phyloP scores from a whole-genome alignment of 805 yeast species.

The Lipomyces spencermartinsiae region DNA sequence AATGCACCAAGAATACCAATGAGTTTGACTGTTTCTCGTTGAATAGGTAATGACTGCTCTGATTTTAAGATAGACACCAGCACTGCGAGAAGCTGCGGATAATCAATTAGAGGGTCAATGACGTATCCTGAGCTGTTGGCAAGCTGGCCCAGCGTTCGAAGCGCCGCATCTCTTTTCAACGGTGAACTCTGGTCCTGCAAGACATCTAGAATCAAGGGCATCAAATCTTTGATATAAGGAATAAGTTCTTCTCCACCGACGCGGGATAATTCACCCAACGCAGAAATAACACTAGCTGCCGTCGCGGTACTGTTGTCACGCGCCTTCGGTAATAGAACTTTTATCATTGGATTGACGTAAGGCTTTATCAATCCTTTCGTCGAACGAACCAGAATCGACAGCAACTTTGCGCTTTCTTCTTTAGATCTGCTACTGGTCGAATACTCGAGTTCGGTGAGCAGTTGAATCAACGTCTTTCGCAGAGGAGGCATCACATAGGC shows the following conservation, averaged over 20 bases:
- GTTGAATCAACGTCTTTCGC: constrained; percentile 82
- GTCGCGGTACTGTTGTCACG: constrained; percentile 77
- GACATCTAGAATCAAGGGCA: constrained; percentile 87
- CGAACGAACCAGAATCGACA: constrained; percentile 74
- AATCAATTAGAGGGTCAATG: constrained; percentile 87
- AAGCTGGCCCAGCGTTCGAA: constrained; percentile 84
- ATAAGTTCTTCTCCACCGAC: constrained; percentile 87
- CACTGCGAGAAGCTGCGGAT: constrained; percentile 85
- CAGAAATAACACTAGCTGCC: constrained; percentile 81
- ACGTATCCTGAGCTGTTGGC: constrained; percentile 94
- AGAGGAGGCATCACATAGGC: constrained; percentile 94
- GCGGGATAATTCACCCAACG: constrained; percentile 85
- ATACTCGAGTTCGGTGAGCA: constrained; percentile 82
- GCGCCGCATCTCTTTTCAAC: constrained; percentile 85
- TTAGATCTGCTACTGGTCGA: constrained; percentile 75
- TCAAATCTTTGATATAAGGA: constrained; percentile 71
- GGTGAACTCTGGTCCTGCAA: constrained; percentile 93
- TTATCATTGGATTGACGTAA: constrained; percentile 88
- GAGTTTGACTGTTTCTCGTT: constrained; percentile 86
- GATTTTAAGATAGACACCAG: constrained; percentile 80
- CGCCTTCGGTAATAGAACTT: constrained; percentile 78
- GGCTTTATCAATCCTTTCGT: constrained; percentile 87
- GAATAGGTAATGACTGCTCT: constrained; percentile 73
- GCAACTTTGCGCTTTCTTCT: constrained; percentile 83
- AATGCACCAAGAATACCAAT: constrained; percentile 95